Evolutionary conservation across 495 filamentous ascomycete genomes (phyloP).

Genomic region (Lasiosphaeria miniovina): DNA sequence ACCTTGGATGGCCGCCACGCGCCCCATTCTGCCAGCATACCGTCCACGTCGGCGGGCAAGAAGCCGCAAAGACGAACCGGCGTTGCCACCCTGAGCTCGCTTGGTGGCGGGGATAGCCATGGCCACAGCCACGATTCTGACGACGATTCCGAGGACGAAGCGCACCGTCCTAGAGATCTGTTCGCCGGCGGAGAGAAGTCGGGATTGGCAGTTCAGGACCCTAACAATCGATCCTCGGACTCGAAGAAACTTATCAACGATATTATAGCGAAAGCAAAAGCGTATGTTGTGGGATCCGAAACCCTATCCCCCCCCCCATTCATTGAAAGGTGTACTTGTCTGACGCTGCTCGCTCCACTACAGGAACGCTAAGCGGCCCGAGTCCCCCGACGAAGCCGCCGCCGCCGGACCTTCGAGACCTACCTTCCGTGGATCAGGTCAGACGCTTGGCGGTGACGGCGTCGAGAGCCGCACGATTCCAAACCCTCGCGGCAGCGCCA

Average conservation of each 20-base stretch:
- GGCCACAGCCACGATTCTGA: conserved; percentile 48
- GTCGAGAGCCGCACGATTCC: conserved; percentile 70
- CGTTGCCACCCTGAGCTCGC: conserved; percentile 55
- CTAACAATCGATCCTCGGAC: conserved; percentile 52
- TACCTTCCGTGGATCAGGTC: conserved; percentile 75
- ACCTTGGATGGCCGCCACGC: conserved; percentile 56
- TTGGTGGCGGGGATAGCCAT: conserved; percentile 38
- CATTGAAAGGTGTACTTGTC: background rate
- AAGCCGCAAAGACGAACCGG: conserved; percentile 47
- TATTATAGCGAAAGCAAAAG: conserved; percentile 78
- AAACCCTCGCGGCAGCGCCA: conserved; percentile 52
- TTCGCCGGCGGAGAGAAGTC: conserved; percentile 98
- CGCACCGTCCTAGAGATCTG: conserved; percentile 68
- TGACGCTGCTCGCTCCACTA: conserved; percentile 8
- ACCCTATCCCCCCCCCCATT: background rate
- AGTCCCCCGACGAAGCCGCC: conserved; percentile 49
- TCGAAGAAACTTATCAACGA: conserved; percentile 67
- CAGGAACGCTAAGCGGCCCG: conserved; percentile 41
- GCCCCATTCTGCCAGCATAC: conserved; percentile 37
- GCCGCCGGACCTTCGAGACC: conserved; percentile 44
- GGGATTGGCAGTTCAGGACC: conserved; percentile 91
- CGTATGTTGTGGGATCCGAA: conserved; percentile 48
- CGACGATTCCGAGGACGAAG: conserved; percentile 60
- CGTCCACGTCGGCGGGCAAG: conserved; percentile 37
- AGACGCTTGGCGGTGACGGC: conserved; percentile 88